phyloP scores from a whole-genome alignment of 306 rosid genomes.

The Astragalus glycyphyllos region DNA sequence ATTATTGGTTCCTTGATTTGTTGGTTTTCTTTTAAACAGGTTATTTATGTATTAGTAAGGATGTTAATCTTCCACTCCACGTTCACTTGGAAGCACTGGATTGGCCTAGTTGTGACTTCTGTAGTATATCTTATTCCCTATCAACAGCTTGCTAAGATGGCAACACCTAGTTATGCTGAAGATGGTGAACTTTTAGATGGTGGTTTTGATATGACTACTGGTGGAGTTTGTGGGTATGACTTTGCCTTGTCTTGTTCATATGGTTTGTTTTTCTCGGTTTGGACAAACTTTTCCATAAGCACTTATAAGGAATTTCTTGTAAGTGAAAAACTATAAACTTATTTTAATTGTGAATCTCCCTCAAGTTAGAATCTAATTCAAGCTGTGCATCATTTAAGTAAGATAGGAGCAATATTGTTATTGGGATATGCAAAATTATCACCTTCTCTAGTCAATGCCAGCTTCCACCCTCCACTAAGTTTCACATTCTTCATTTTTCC shows the following conservation, averaged over 20 bases:
- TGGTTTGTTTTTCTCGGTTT: not conserved
- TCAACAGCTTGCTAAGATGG: constrained; percentile 78
- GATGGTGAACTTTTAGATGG: constrained; percentile 96
- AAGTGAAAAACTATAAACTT: not conserved
- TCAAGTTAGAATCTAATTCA: not conserved
- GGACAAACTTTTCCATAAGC: not conserved
- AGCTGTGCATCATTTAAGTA: not conserved
- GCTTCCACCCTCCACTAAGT: not conserved
- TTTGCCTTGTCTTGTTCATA: constrained; percentile 30
- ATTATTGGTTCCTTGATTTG: constrained; percentile 26
- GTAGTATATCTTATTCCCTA: constrained; percentile 65
- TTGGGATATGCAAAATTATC: not conserved
- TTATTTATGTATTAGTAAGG: constrained; percentile 63
- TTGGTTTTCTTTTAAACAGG: constrained; percentile 49
- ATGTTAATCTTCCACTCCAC: constrained; percentile 73
- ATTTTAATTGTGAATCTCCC: not conserved
- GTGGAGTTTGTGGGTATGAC: constrained; percentile 91
- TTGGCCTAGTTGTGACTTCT: constrained; percentile 71
- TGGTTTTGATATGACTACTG: constrained; percentile 89
- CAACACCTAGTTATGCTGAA: constrained; percentile 61
- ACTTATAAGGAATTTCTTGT: not conserved
- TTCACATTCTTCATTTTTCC: constrained; percentile 6
- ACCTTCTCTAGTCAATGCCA: constrained; percentile 5
- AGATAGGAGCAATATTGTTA: not conserved
- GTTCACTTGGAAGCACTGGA: constrained; percentile 84